These are phyloP conservation scores for Alternaria dauci DNA, from an alignment of 2,329 filamentous ascomycete species.

Conservation along the genomic window DNA sequence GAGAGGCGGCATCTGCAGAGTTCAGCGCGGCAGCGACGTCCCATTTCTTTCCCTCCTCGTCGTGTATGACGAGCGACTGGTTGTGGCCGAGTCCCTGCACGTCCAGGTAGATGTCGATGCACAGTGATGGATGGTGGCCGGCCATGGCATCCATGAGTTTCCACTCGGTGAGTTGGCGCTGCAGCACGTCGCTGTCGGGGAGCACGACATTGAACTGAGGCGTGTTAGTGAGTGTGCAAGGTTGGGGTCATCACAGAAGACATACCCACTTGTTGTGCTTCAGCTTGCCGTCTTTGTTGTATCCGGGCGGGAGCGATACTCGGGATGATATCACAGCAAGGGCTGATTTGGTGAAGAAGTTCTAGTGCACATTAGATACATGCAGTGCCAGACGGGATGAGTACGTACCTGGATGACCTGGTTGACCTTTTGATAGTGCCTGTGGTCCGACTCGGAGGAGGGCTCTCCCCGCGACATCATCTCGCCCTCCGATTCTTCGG, in stretches of 20 bases:
- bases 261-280: constrained; percentile 89
- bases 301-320: constrained; percentile 70
- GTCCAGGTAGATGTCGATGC: constrained; percentile 91
- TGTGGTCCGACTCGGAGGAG: constrained; percentile 42
- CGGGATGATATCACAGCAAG: constrained; percentile 84
- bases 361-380: constrained; percentile 63
- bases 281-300: constrained; percentile 65
- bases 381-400: neutral
- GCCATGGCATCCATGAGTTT: constrained; percentile 79
- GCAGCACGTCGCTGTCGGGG: constrained; percentile 88
- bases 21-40: constrained; percentile 87
- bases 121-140: constrained; percentile 79
- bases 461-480: constrained; percentile 49
- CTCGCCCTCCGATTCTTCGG: constrained; percentile 60
- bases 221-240: constrained; percentile 17
- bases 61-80: constrained; percentile 85
- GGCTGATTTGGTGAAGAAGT: constrained; percentile 89
- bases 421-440: constrained; percentile 72
- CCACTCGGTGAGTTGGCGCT: constrained; percentile 83
- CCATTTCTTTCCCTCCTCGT: constrained; percentile 90
- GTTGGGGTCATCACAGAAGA: constrained; percentile 19
- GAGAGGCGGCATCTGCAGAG: constrained; percentile 60
- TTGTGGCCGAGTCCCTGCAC: constrained; percentile 79
- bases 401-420: constrained; percentile 85
- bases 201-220: constrained; percentile 91